Conservation (phyloP, 2,329 filamentous ascomycete genomes). For the Aspergillus piperis region DNA sequence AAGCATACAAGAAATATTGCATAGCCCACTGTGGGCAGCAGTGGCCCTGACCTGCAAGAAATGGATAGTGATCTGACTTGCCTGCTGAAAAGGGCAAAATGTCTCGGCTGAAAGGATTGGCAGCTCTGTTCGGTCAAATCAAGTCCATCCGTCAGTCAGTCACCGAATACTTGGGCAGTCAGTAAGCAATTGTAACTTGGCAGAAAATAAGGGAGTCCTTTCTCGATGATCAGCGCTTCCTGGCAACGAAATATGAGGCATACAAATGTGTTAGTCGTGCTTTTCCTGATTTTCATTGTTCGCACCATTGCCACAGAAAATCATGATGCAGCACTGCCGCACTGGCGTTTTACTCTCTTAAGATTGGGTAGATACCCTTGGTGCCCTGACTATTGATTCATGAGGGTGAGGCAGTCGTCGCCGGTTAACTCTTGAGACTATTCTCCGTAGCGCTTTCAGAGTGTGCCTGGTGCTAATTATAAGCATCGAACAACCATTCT, state of each 20-base stretch:
- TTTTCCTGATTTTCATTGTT: neutral
- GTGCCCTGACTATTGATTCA: neutral
- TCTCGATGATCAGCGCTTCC: neutral
- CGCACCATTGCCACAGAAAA: neutral
- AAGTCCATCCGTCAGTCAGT: neutral
- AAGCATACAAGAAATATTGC: slow-evolving; percentile 1
- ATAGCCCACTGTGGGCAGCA: neutral
- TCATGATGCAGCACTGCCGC: neutral
- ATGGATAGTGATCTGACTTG: neutral
- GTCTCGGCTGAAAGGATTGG: neutral
- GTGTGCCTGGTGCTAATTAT: neutral
- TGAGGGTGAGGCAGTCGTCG: neutral
- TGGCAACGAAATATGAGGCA: neutral
- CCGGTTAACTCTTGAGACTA: neutral
- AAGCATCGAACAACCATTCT: neutral
- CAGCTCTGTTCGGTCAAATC: neutral
- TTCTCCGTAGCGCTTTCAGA: neutral
- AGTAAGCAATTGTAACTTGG: neutral
- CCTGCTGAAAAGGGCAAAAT: neutral
- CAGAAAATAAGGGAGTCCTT: neutral
- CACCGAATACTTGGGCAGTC: neutral
- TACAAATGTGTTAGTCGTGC: neutral
- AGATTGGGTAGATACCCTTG: neutral
- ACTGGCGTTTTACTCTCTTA: neutral
- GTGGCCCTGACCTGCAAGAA: neutral